Percentiles rank a stretch among this genome's conserved stretches.
Evolutionary conservation across 345 rosid species (phyloP).

Genomic region (Eucalyptus sp.): DNA sequence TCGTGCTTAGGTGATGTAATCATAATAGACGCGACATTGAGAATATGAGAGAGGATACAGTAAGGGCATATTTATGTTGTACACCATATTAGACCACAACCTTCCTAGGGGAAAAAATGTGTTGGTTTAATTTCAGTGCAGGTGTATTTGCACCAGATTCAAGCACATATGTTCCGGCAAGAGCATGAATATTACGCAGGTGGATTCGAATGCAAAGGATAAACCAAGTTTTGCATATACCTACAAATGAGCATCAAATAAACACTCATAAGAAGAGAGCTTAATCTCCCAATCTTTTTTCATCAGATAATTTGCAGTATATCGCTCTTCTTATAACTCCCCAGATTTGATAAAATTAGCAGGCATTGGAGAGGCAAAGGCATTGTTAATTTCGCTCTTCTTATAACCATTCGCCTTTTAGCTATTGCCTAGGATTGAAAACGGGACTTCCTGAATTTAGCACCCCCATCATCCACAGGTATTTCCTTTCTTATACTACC

Average conservation of each 20-base stretch:
- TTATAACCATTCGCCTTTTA: too few species aligned
- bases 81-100: too few species aligned
- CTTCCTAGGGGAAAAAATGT: too few species aligned
- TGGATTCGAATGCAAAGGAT: background rate
- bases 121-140: too few species aligned
- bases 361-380: too few species aligned
- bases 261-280: background rate
- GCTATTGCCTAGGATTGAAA: too few species aligned
- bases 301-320: background rate
- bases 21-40: too few species aligned
- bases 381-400: fast-evolving
- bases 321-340: background rate
- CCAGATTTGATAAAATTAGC: too few species aligned
- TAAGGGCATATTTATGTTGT: too few species aligned
- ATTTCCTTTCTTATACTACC: fast-evolving
- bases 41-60: too few species aligned
- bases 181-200: background rate
- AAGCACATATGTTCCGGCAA: background rate
- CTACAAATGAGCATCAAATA: background rate
- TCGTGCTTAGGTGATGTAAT: background rate
- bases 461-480: too few species aligned
- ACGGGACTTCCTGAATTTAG: too few species aligned
- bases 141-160: background rate
- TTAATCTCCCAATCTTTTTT: background rate
- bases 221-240: background rate